A percentile compares a stretch with the other conserved stretches of the same genome.
Evolutionary conservation across 108 stramenopile species (phyloP).

Genomic region (Poteriospumella lacustris): DNA sequence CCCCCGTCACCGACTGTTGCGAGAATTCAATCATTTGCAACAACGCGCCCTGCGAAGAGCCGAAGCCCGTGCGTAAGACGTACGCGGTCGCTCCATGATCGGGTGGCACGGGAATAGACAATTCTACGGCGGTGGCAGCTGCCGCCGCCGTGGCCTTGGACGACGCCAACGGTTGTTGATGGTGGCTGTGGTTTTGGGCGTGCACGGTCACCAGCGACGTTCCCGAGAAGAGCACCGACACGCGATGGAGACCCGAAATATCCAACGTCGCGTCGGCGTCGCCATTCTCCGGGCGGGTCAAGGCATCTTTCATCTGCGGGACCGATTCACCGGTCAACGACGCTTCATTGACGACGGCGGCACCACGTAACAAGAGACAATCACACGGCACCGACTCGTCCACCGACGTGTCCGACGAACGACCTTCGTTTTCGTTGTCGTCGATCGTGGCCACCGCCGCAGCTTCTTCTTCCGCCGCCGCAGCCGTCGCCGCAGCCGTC

Average conservation of each 20-base stretch:
- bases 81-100: constrained; percentile 82
- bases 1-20: constrained; percentile 88
- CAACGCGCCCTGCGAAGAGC: constrained; percentile 69
- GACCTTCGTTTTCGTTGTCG: not conserved
- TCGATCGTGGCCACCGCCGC: not conserved
- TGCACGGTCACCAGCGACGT: constrained; percentile 6
- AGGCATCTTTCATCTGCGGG: constrained; percentile 94
- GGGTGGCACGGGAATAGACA: constrained; percentile 62
- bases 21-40: constrained; percentile 97
- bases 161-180: not conserved
- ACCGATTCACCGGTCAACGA: constrained; percentile 18
- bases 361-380: constrained; percentile 72
- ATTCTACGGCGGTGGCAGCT: not conserved
- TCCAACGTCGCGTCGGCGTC: constrained; percentile 34
- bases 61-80: constrained; percentile 90
- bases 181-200: not conserved
- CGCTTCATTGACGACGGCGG: constrained; percentile 37
- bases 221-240: constrained; percentile 16
- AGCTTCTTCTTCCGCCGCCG: not conserved
- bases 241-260: constrained; percentile 38
- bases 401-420: constrained; percentile 29
- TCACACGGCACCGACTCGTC: constrained; percentile 90
- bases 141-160: constrained; percentile 63
- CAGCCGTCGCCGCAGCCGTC: not conserved
- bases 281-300: constrained; percentile 35